These are phyloP conservation scores for Choiromyces venosus DNA, from an alignment of 495 filamentous ascomycete genomes.

Conservation along the genomic window DNA sequence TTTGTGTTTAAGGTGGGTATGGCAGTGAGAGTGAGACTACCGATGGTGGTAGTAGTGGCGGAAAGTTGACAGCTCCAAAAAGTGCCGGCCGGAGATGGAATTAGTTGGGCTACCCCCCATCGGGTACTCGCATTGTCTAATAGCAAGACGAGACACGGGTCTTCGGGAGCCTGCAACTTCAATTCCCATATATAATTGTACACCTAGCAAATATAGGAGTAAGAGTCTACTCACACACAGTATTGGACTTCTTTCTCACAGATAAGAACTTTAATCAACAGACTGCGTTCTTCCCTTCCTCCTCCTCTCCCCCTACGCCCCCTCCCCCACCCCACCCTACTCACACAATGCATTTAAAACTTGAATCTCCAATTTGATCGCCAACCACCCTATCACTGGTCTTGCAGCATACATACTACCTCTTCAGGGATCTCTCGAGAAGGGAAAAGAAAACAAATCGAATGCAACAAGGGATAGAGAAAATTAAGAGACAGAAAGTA, in stretches of 20 bases:
- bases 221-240: slow-evolving; percentile 34
- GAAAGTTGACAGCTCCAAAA: slow-evolving; percentile 31
- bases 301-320: slow-evolving; percentile 22
- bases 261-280: slow-evolving; percentile 38
- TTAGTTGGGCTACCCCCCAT: slow-evolving; percentile 16
- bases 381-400: slow-evolving; percentile 21
- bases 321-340: slow-evolving; percentile 16
- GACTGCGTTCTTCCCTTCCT: slow-evolving; percentile 22
- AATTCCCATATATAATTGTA: slow-evolving; percentile 27
- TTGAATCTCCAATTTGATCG: slow-evolving; percentile 1
- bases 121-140: slow-evolving; percentile 34
- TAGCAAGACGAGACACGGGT: slow-evolving; percentile 29
- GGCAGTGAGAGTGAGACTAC: slow-evolving; percentile 8
- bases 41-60: slow-evolving; percentile 20
- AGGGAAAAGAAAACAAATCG: background rate
- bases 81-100: slow-evolving; percentile 28
- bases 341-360: background rate
- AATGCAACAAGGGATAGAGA: slow-evolving; percentile 32
- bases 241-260: slow-evolving; percentile 34
- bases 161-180: slow-evolving; percentile 31
- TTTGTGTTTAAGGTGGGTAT: slow-evolving; percentile 6
- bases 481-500: slow-evolving; percentile 15
- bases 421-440: slow-evolving; percentile 14
- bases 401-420: slow-evolving; percentile 27
- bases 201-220: slow-evolving; percentile 34